Evolutionary conservation across 352 stramenopile species (phyloP), one percentile per base, ranked within the genome.

Genomic region (Phytophthora podocarpi): DNA sequence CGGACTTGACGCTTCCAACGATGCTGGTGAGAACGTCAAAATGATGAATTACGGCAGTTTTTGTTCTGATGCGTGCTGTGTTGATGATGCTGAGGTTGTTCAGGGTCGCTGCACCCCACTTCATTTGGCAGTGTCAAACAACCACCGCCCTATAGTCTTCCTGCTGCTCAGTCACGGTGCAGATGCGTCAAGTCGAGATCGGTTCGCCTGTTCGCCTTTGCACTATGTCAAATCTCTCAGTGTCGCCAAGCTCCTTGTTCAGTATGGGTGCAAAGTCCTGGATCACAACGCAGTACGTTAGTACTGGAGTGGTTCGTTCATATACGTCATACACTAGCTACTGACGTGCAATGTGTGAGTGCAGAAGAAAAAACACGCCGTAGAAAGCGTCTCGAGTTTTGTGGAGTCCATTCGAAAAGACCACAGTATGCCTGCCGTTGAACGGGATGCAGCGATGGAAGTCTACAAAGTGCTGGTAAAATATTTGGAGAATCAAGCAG

Each of bases 171-270:
- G 78, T 23, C 69, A 91, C 27, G 84, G 82, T 0, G 80, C 84
- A 11, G 79, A 93, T 12, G 69, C 72, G 0, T 70, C 68, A 3
- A 70, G 72, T 32, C 70, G 76, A 0, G 80, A 93, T 62, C 80
- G 80, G 5, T 91, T 89, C 64, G 74, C 71, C 5, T 85, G 70
- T 4, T 82, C 84, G 0, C 80, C 84, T 1, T 69, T 93, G 67
- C 82, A 93, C 51, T 93, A 91, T 35, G 82, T 78, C 36, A 76
- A 81, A 35, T 87, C 82, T 13, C 42, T 83, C 27, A 89, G 60
- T n/a, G 71, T 89, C 8, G 79, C 76, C 3, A 89, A 88, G 35
- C 64, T 91, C 11, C 68, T 91, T 3, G 36, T 88, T 15, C 76
- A 87, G 31, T 91, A 91, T 15, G 78, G 80, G 1, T 74, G 57